Conservation (phyloP, 1,139 yeast species). For the Taphrina deformans region DNA sequence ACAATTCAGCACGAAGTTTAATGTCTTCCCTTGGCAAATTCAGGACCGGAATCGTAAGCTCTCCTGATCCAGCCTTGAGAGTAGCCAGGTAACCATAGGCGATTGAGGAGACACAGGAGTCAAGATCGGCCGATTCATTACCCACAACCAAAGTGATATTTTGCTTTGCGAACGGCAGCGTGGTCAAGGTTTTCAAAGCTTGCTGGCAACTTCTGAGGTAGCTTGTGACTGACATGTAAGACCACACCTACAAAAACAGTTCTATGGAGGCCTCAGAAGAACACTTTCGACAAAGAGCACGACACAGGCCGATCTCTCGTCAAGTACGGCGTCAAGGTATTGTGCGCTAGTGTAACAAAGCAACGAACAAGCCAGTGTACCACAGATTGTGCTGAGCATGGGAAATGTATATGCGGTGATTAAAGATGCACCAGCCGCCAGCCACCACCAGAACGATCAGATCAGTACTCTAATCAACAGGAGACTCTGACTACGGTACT, state of each 20-base stretch:
- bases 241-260: neutral
- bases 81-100: slow-evolving; percentile 61
- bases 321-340: no score
- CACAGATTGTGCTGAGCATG: no score
- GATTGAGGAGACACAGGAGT: slow-evolving; percentile 76
- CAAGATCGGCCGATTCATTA: slow-evolving; percentile 83
- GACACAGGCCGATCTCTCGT: no score
- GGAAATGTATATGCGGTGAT: no score
- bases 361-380: no score
- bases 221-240: slow-evolving; percentile 9
- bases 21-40: slow-evolving; percentile 71
- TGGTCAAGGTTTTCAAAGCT: neutral
- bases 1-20: slow-evolving; percentile 68
- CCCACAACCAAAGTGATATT: slow-evolving; percentile 61
- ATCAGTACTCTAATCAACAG: neutral
- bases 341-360: no score
- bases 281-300: no score
- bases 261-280: neutral
- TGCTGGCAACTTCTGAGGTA: slow-evolving; percentile 9
- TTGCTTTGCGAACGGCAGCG: neutral
- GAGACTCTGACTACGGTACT: no score
- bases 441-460: neutral
- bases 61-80: slow-evolving; percentile 41
- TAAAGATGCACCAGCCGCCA: neutral
- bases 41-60: slow-evolving; percentile 60